Conservation (phyloP, 2,329 filamentous ascomycete genomes). For the Capronia epimyces region DNA sequence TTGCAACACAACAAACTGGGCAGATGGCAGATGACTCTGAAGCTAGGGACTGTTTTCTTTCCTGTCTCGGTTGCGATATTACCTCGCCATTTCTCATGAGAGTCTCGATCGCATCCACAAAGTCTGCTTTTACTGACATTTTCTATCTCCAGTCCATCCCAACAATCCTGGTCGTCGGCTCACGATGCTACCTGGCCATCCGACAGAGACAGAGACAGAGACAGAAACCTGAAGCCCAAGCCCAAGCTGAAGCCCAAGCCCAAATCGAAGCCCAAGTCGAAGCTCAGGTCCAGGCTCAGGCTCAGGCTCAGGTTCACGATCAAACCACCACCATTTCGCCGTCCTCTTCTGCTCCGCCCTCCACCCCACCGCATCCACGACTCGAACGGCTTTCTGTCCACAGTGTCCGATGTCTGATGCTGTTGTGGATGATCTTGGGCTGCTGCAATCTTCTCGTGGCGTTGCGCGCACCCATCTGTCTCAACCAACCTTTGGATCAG, state of each 20-base stretch:
- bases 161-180: slow-evolving; percentile 9
- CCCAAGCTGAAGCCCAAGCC: not conserved
- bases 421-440: slow-evolving; percentile 18
- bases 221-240: not conserved
- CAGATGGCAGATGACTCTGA: too few species aligned
- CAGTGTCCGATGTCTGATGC: slow-evolving; percentile 12
- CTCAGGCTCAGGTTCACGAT: not conserved
- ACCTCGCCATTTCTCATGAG: too few species aligned
- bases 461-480: slow-evolving; percentile 16
- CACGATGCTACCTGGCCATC: slow-evolving; percentile 14
- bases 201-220: slow-evolving; percentile 1
- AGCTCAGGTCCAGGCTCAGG: not conserved
- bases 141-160: slow-evolving; percentile 9
- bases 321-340: not conserved
- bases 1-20: too few species aligned
- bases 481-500: slow-evolving; percentile 4
- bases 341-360: not conserved
- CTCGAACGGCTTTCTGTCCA: slow-evolving; percentile 9
- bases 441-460: slow-evolving; percentile 18
- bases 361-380: not conserved
- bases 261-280: not conserved
- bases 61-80: too few species aligned
- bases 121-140: not conserved
- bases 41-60: too few species aligned
- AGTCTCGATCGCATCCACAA: too few species aligned